Conservation (phyloP, 495 filamentous ascomycete genomes). For the Amorphotheca resinae region DNA sequence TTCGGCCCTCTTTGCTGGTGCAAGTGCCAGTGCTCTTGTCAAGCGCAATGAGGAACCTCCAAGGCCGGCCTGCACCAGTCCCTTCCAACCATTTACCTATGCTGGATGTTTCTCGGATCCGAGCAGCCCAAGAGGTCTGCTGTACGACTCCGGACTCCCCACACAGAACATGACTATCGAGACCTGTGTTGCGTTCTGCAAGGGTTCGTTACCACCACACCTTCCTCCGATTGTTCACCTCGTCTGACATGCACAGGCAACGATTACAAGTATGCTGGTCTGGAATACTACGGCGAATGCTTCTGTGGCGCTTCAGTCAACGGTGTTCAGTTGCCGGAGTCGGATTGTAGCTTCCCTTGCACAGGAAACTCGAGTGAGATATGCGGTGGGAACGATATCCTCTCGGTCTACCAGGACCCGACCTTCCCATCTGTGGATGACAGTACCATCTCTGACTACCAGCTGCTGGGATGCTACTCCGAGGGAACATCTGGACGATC, state of each 20-base stretch:
- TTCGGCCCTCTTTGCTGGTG: constrained; percentile 23
- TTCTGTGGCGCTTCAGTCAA: constrained; percentile 39
- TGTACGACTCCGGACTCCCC: constrained; percentile 24
- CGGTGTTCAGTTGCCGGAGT: constrained; percentile 20
- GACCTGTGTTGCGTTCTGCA: constrained; percentile 38
- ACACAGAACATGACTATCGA: constrained; percentile 37
- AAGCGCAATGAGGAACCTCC: constrained; percentile 27
- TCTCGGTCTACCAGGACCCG: constrained; percentile 40
- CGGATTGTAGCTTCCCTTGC: constrained; percentile 34
- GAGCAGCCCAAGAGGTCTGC: constrained; percentile 25
- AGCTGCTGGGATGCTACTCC: constrained; percentile 42
- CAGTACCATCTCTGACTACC: constrained; percentile 32
- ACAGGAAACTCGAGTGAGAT: constrained; percentile 30
- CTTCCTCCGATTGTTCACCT: not conserved
- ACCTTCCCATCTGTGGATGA: constrained; percentile 32
- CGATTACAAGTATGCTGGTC: constrained; percentile 39
- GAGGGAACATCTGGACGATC: constrained; percentile 38
- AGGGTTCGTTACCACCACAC: constrained; percentile 22
- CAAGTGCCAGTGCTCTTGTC: constrained; percentile 21
- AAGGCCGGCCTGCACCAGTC: constrained; percentile 22
- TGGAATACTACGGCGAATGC: constrained; percentile 43
- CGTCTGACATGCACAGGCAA: constrained; percentile 21
- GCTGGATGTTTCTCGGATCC: constrained; percentile 37
- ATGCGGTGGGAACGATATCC: constrained; percentile 34
- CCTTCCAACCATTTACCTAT: constrained; percentile 38